Evolutionary conservation across 805 yeast species (phyloP).

Genomic region (Tetrapisispora phaffii): DNA sequence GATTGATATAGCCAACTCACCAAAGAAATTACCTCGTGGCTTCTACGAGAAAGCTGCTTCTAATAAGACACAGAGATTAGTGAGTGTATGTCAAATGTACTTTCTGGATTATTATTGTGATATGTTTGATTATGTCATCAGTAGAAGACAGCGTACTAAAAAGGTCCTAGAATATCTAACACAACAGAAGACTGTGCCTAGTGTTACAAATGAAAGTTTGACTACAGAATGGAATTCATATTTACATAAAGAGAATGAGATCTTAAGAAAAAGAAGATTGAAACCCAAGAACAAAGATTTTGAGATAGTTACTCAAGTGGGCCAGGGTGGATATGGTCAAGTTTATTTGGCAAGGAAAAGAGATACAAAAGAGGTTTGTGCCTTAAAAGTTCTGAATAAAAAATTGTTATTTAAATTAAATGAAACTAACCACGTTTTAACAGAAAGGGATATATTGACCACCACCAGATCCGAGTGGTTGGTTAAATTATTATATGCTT

Average conservation of each 20-base stretch:
- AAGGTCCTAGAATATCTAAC: conserved; percentile 52
- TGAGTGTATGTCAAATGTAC: conserved; percentile 86
- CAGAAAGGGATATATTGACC: conserved; percentile 95
- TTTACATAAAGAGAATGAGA: conserved; percentile 72
- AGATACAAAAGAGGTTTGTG: conserved; percentile 92
- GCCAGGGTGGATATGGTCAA: conserved; percentile 99
- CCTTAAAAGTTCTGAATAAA: conserved; percentile 84
- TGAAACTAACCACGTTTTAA: conserved; percentile 89
- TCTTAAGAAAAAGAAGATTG: conserved; percentile 76
- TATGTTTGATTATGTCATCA: conserved; percentile 83
- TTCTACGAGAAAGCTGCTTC: conserved; percentile 51
- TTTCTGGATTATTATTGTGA: conserved; percentile 94
- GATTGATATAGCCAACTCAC: conserved; percentile 24
- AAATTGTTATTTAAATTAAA: conserved; percentile 77
- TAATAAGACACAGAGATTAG: conserved; percentile 73
- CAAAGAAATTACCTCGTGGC: conserved; percentile 34
- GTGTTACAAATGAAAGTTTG: conserved; percentile 32
- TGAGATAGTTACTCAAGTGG: conserved; percentile 94
- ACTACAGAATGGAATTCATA: conserved; percentile 64
- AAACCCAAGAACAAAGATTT: conserved; percentile 93
- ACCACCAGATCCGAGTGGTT: conserved; percentile 94
- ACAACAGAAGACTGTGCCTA: conserved; percentile 24
- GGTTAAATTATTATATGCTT: conserved; percentile 85
- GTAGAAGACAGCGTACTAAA: conserved; percentile 71
- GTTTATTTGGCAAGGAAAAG: conserved; percentile 92